Conservation (phyloP, 108 stramenopile genomes). For the Skeletonema menzelii region DNA sequence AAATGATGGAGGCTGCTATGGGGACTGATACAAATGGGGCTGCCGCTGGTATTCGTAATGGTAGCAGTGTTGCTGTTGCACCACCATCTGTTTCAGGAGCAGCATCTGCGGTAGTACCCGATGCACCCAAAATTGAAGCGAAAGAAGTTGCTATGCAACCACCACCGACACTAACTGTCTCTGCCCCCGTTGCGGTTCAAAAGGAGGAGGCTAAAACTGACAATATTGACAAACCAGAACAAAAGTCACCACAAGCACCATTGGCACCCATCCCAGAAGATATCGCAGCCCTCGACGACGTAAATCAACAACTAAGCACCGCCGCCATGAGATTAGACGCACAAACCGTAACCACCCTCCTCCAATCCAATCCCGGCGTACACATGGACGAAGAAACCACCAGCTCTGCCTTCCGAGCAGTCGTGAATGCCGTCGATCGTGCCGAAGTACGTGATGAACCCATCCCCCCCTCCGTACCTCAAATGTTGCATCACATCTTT, state of each 20-base stretch:
- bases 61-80: no score
- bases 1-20: background rate
- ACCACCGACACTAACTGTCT: background rate
- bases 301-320: background rate
- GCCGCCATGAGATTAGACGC: background rate
- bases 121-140: no score
- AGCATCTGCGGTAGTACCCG: background rate
- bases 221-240: background rate
- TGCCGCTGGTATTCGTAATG: no score
- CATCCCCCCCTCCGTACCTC: slow-evolving; percentile 26
- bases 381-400: slow-evolving; percentile 39
- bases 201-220: background rate
- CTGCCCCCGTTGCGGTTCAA: background rate
- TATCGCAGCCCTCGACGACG: background rate
- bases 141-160: background rate
- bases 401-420: slow-evolving; percentile 41
- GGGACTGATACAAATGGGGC: background rate
- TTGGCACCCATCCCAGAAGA: background rate
- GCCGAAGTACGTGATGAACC: slow-evolving; percentile 32
- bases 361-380: slow-evolving; percentile 1
- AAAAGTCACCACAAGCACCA: no score
- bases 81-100: background rate
- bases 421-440: slow-evolving; percentile 33
- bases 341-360: slow-evolving; percentile 1
- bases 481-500: slow-evolving; percentile 46